Evolutionary conservation across 2,329 filamentous ascomycete species (phyloP), one percentile per base, ranked within the genome.

Genomic region (Cylindrodendrum hubeiense): DNA sequence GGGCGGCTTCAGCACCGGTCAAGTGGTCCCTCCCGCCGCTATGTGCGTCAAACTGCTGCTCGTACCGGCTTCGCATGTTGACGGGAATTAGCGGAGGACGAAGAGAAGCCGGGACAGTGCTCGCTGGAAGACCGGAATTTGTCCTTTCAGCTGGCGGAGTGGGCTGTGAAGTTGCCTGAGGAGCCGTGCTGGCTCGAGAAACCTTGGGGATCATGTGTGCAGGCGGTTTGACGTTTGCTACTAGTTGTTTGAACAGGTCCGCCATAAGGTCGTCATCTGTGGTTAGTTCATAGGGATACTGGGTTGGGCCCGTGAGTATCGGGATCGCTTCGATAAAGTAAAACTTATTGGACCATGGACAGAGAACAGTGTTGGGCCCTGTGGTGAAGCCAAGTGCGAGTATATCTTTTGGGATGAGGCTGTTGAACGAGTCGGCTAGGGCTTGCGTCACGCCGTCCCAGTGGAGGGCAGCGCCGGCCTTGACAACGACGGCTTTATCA

Each of bases 291-390:
- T 58, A 61, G 4, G 39, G 39, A 19, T 49, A 61, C 19, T 28
- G 47, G 6, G 22, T 26, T 6, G 6, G 6, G 7, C 26, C 30
- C 2, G 34, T 5, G 21, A 19, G 50, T 17, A 21, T 6, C 22
- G 47, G 26, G 10, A 52, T 10, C n/a, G 47, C 60, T 21, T 61
- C 56, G 17, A 64, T 30, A n/a, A 65, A 60, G 19, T 54, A 67
- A 17, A 26, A 51, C 1, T 65, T 34, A 13, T 34, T 33, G n/a
- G 60, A 57, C 65, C 61, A 67, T 3, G 56, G 61, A 19, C 61
- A 67, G 5, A 67, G 57, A 6, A 50, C 37, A 2, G 56, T 67
- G 4, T 19, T 33, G n/a, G 50, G 17, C 12, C 61, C 57, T 3
- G 41, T 15, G 4, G 26, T 22, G 19, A 54, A 55, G 5, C 7